Percentiles rank a stretch among this genome's conserved stretches.
Evolutionary conservation across 345 rosid species (phyloP).

Genomic region (Hibiscus tridactylites): DNA sequence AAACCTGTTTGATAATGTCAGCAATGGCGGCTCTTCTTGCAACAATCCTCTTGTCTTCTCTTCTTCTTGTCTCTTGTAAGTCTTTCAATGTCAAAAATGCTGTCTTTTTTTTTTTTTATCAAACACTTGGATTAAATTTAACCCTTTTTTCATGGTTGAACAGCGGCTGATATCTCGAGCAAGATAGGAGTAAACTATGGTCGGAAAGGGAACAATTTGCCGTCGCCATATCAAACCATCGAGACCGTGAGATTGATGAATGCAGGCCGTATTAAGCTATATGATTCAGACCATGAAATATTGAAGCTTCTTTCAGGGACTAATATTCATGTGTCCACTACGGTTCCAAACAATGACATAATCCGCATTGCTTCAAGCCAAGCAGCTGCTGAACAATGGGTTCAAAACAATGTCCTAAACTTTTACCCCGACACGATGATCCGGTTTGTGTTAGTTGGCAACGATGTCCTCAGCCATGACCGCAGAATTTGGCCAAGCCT

Average conservation of each 20-base stretch:
- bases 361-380: conserved; percentile 39
- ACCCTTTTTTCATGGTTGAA: neutral
- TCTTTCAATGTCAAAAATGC: neutral
- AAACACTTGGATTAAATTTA: neutral
- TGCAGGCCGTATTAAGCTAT: conserved; percentile 58
- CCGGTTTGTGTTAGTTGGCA: conserved; percentile 83
- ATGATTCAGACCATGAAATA: conserved; percentile 60
- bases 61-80: neutral
- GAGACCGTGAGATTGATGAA: conserved; percentile 42
- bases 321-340: conserved; percentile 50
- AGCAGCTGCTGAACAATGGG: conserved; percentile 56
- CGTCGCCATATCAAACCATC: conserved; percentile 37
- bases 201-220: conserved; percentile 62
- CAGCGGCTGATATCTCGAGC: conserved; percentile 49
- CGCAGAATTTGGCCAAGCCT: conserved; percentile 38
- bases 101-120: neutral
- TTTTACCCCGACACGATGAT: conserved; percentile 53
- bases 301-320: conserved; percentile 44
- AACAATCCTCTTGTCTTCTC: neutral
- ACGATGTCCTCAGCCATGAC: conserved; percentile 52
- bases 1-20: neutral
- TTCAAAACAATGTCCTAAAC: conserved; percentile 43
- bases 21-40: neutral
- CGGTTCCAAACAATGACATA: conserved; percentile 59
- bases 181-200: conserved; percentile 68